Base-by-base conservation (phyloP, 2,329 filamentous ascomycete species). In the Alternaria dauci region DNA sequence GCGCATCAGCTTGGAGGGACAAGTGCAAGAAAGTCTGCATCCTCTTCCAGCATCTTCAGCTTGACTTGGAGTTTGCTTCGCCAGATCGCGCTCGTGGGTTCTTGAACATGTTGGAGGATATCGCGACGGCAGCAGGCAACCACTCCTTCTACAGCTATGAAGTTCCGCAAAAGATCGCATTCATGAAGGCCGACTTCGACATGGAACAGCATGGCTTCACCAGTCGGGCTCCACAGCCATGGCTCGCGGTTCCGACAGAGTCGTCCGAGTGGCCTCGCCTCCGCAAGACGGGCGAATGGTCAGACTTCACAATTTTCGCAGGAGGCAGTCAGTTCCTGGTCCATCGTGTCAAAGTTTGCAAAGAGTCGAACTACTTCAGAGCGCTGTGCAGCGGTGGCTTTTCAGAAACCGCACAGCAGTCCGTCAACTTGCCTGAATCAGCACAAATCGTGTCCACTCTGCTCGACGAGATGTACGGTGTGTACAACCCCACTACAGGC, bases 271-370 rank as follows among this genome's bases (percentile, higher is more conserved):
- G 65, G 65, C 41, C 61, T 9, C 44, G 48, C 1, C 38, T 72
- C 5, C 65, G 58, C 30, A 59, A 67, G 23, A 62, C 61, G 4
- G 67, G 62, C 2, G 58, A 71, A 12, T 69, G 62, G 25, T 61
- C 63, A 5, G 71, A 73, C 52, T 71, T 73, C 41, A 64, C 61
- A 3, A 50, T 73, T 16, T 28, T 63, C 28, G 67, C 67, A 5
- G 67, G 46, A 2, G 53, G 30, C 2, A 67, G n/a, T 8, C 12
- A 32, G 0, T 73, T 73, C 30, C 54, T 56, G 5, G 71, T 65
- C 8, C 71, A 73, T 56, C 66, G 67, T 9, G 47, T 67, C 1
- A 73, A 70, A 18, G 20, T 73, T 0, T 63, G 66, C 55, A 58
- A 42, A 14, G 52, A 59, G 38, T 71, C 70, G 0, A 28, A 57